These are phyloP conservation scores for Cordyceps militaris DNA, from an alignment of 2,329 filamentous ascomycete genomes.

Conservation along the genomic window DNA sequence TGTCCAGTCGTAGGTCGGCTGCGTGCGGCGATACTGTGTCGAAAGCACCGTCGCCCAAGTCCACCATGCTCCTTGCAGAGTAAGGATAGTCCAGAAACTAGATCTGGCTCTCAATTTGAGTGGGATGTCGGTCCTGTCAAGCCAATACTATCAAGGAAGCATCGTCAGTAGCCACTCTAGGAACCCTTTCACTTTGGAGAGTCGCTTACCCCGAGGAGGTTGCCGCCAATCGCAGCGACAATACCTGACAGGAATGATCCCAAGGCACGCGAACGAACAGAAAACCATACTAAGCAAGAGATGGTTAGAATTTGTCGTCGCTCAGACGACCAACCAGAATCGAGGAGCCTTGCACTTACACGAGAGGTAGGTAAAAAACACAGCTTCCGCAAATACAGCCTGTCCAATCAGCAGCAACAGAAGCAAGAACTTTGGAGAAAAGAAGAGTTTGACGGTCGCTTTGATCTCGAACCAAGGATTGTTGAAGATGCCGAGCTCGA, in stretches of 20 bases:
- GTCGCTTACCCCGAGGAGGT: conserved; percentile 51
- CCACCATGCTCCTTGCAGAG: conserved; percentile 64
- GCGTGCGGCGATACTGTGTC: conserved; percentile 48
- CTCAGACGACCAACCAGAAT: neutral
- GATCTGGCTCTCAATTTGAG: conserved; percentile 47
- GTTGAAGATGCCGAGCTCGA: conserved; percentile 51
- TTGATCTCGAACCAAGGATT: conserved; percentile 53
- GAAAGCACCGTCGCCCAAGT: conserved; percentile 62
- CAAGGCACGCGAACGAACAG: conserved; percentile 59
- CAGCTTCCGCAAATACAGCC: conserved; percentile 63
- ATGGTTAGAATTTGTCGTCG: neutral
- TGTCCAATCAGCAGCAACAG: conserved; percentile 63
- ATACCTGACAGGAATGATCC: conserved; percentile 66
- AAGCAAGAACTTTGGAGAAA: conserved; percentile 55
- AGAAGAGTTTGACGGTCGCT: conserved; percentile 50
- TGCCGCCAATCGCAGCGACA: conserved; percentile 57
- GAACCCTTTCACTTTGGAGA: neutral
- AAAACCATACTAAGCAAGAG: conserved; percentile 52
- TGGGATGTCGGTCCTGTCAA: conserved; percentile 50
- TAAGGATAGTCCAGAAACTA: conserved; percentile 46
- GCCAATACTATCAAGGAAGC: conserved; percentile 35
- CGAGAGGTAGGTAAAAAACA: conserved; percentile 61
- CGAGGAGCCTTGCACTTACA: conserved; percentile 13
- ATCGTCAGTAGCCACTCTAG: conserved; percentile 6
- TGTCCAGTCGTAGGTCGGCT: conserved; percentile 60